Percentiles rank a stretch among this genome's conserved stretches.
phyloP scores from a whole-genome alignment of 352 stramenopile species.

The Pythium grandisporangium region DNA sequence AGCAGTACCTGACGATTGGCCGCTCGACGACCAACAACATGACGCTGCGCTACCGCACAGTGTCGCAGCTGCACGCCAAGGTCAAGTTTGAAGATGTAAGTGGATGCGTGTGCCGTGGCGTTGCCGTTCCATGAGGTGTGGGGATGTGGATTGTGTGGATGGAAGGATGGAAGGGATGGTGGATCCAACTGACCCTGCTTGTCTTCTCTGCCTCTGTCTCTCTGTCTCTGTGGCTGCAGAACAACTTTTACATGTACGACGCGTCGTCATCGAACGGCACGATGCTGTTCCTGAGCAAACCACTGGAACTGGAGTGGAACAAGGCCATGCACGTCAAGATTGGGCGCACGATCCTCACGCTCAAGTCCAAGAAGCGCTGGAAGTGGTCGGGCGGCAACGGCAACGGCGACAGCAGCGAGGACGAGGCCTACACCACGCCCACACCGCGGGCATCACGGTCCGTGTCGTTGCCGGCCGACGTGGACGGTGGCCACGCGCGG shows the following conservation, averaged over 20 bases:
- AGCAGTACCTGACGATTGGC: constrained; percentile 70
- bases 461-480: constrained; percentile 2
- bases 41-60: constrained; percentile 74
- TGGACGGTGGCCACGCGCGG: too few relatives aligned
- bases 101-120: too few relatives aligned
- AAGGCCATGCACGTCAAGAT: constrained; percentile 81
- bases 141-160: too few relatives aligned
- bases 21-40: constrained; percentile 82
- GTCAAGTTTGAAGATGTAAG: constrained; percentile 74
- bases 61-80: constrained; percentile 81
- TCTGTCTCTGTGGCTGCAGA: too few relatives aligned
- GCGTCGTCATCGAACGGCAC: constrained; percentile 76
- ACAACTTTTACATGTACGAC: constrained; percentile 71
- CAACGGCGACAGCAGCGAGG: too few relatives aligned
- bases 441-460: too few relatives aligned
- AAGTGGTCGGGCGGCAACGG: constrained; percentile 49
- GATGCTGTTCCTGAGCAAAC: constrained; percentile 77
- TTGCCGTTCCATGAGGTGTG: too few relatives aligned
- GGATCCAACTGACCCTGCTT: too few relatives aligned
- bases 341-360: constrained; percentile 70
- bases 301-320: constrained; percentile 76
- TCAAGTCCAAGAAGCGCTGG: constrained; percentile 81
- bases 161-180: too few relatives aligned
- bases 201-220: constrained; percentile 4
- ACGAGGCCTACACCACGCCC: too few relatives aligned